A percentile compares a stretch with the other conserved stretches of the same genome.
These are phyloP conservation scores for Fusarium fracticaudum DNA, from an alignment of 2,329 filamentous ascomycete genomes.

Conservation along the genomic window DNA sequence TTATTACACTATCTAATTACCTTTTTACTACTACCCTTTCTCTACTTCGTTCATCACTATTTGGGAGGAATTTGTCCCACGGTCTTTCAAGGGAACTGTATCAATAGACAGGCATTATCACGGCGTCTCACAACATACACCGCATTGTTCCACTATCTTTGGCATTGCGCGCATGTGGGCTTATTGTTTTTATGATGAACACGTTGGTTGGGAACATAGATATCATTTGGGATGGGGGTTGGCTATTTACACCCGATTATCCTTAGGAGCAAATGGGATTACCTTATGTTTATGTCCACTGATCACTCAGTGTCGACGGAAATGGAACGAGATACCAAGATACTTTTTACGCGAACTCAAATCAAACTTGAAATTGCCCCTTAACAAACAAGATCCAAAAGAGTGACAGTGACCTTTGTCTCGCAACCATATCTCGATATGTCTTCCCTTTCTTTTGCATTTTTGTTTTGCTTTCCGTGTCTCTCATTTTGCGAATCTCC, in stretches of 20 bases:
- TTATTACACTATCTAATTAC: conserved; percentile 39
- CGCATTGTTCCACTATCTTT: conserved; percentile 23
- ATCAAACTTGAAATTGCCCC: conserved; percentile 30
- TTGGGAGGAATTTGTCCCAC: conserved; percentile 38
- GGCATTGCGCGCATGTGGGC: conserved; percentile 10
- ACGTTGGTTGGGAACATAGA: conserved; percentile 45
- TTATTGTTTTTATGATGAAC: conserved; percentile 39
- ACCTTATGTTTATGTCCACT: conserved; percentile 37
- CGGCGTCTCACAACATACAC: conserved; percentile 42
- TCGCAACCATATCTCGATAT: neutral
- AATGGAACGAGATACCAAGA: conserved; percentile 42
- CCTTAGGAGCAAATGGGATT: conserved; percentile 35
- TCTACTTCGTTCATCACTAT: conserved; percentile 30
- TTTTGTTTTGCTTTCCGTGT: neutral
- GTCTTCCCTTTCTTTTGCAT: neutral
- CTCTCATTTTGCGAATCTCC: conserved; percentile 3
- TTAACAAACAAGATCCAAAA: conserved; percentile 1
- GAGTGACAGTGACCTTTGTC: conserved; percentile 3
- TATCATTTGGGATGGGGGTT: conserved; percentile 38
- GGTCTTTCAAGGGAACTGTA: conserved; percentile 42
- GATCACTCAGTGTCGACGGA: conserved; percentile 43
- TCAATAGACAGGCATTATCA: conserved; percentile 44
- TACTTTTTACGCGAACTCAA: conserved; percentile 35
- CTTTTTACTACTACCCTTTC: conserved; percentile 1
- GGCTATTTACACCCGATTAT: conserved; percentile 19